These are phyloP conservation scores for Oryza punctata DNA, from an alignment of 176 grass and related monocot species.

Conservation along the genomic window DNA sequence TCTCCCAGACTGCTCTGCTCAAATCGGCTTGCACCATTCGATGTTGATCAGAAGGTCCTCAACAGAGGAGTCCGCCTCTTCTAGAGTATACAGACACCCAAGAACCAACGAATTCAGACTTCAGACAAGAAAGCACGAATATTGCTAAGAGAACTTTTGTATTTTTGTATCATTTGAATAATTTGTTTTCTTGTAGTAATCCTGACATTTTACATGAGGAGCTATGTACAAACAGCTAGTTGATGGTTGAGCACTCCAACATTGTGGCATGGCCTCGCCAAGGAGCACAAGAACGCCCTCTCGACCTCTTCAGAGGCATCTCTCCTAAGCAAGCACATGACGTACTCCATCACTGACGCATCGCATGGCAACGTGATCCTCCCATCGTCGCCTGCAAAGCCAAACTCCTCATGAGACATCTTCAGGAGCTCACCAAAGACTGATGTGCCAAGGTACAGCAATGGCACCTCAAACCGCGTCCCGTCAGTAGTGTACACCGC, in stretches of 20 bases:
- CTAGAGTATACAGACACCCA: no score
- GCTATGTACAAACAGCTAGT: conserved; percentile 20
- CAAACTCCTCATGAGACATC: conserved; percentile 38
- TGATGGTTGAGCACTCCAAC: background rate
- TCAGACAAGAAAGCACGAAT: no score
- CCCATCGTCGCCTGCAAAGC: background rate
- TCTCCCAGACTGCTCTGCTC: no score
- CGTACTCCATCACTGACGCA: conserved; percentile 14
- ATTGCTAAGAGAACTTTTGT: no score
- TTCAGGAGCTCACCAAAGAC: conserved; percentile 30
- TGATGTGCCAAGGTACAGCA: background rate
- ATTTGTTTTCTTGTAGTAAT: background rate
- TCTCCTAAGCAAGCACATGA: conserved; percentile 14
- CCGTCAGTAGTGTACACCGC: conserved; percentile 11
- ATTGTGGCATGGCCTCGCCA: background rate
- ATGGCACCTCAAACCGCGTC: conserved; percentile 27
- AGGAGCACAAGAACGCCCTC: conserved; percentile 17
- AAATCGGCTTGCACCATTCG: no score
- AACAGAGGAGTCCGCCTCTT: no score
- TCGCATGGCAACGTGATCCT: conserved; percentile 32
- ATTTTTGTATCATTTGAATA: no score
- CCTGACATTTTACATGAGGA: background rate
- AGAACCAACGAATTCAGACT: no score
- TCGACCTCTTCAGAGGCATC: conserved; percentile 15
- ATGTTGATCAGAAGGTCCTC: no score